Evolutionary conservation across 352 stramenopile species (phyloP), one percentile per base, ranked within the genome.

Genomic region (Globisporangium ultimum): DNA sequence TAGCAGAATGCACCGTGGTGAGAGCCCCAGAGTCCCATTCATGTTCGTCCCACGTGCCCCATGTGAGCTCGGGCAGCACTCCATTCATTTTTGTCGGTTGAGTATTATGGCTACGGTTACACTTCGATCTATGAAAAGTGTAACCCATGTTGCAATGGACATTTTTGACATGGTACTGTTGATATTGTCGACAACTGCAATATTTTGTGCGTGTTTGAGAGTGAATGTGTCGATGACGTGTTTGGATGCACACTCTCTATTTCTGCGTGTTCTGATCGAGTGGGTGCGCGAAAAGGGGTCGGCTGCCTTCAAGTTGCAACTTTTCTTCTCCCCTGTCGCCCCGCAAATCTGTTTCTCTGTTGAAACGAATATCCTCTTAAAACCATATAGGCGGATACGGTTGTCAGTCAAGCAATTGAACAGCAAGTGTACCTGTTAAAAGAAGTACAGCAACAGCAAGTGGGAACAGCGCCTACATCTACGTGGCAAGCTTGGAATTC

Each of bases 21-120:
- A 10, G 28, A 22, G 43, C 24, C 22, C 40, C 38, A 56, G 24
- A 13, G 53, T 48, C 2, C 61, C 65, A 79, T 67, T 20, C 64
- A 50, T 38, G 59, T 46, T 68, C 70, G 63, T 89, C 82, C 83
- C 83, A 92, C 8, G 78, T 91, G 52, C 83, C 80, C 83, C 83
- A 92, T 32, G 83, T 92, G 55, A 85, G 64, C 17, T 61, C 54
- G n/a, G 83, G 60, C 52, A 92, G 66, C 47, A 92, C 69, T 43
- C 76, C 77, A 69, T 92, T 92, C 83, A 92, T 92, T n/a, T 8
- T n/a, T 21, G 17, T 64, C 24, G 46, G 48, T 48, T 24, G 47
- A 14, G 40, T 11, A 21, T 7, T 17, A 47, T 18, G 21, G 17
- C 11, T 20, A 10, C 12, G 49, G 24, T 34, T 6, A 24, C 2